phyloP scores from a whole-genome alignment of 2,329 filamentous ascomycete species.

The Aaosphaeria arxii region DNA sequence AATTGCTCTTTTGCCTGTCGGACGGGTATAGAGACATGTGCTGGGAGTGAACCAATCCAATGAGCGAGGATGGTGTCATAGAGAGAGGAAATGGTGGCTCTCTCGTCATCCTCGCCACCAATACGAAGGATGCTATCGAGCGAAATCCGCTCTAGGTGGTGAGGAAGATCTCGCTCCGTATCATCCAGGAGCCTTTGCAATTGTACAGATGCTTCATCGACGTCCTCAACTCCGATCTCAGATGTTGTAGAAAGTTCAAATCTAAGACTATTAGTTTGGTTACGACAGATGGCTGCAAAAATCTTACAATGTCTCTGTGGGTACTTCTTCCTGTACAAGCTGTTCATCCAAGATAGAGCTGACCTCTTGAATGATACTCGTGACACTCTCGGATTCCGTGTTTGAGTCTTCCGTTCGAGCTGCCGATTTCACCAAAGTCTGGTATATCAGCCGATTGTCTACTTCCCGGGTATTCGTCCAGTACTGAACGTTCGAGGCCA shows the following conservation, averaged over 20 bases:
- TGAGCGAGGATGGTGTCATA: slow-evolving; percentile 31
- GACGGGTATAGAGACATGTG: slow-evolving; percentile 16
- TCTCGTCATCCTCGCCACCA: slow-evolving; percentile 1
- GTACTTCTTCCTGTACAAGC: background rate
- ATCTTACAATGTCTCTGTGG: slow-evolving; percentile 1
- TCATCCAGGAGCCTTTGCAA: slow-evolving; percentile 14
- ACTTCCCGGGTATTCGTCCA: too few relatives aligned
- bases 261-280: slow-evolving; percentile 9
- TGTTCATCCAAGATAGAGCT: background rate
- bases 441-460: too few relatives aligned
- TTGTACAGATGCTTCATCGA: slow-evolving; percentile 26
- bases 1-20: slow-evolving; percentile 30
- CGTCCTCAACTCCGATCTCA: slow-evolving; percentile 19
- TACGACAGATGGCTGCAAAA: background rate
- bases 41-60: slow-evolving; percentile 30
- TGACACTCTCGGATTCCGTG: background rate
- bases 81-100: slow-evolving; percentile 14
- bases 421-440: too few relatives aligned
- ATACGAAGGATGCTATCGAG: slow-evolving; percentile 7
- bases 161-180: background rate
- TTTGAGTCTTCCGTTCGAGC: too few relatives aligned
- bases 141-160: too few relatives aligned
- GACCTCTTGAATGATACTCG: background rate
- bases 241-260: slow-evolving; percentile 16
- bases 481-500: too few relatives aligned